These are phyloP conservation scores for Penicillium glabrum DNA, from an alignment of 2,329 filamentous ascomycete species.

Conservation along the genomic window DNA sequence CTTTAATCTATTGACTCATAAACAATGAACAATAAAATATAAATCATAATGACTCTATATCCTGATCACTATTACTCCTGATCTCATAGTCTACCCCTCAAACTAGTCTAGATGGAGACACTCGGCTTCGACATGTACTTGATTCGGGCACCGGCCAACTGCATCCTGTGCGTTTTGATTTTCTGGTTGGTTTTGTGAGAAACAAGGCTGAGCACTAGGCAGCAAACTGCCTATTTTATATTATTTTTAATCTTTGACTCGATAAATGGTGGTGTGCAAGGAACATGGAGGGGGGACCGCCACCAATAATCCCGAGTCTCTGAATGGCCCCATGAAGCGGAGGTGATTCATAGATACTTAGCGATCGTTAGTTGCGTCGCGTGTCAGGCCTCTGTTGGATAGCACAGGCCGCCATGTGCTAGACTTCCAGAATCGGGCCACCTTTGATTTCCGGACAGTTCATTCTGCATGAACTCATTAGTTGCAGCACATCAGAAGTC, in stretches of 20 bases:
- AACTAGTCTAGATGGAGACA: conserved; percentile 25
- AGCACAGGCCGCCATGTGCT: conserved; percentile 19
- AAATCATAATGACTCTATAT: background rate
- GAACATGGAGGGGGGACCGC: background rate
- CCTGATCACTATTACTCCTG: background rate
- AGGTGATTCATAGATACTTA: background rate
- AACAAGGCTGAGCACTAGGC: background rate
- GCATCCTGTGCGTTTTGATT: conserved; percentile 2
- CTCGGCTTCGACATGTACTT: conserved; percentile 4
- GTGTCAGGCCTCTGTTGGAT: conserved; percentile 22
- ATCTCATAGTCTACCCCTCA: conserved; percentile 21
- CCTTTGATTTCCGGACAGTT: conserved; percentile 13
- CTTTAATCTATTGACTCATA: background rate
- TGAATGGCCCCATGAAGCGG: background rate
- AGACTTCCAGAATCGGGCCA: conserved; percentile 20
- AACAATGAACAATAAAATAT: background rate
- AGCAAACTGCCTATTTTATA: background rate
- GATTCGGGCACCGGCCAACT: conserved; percentile 20
- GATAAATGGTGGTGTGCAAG: background rate
- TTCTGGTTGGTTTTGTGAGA: conserved; percentile 3
- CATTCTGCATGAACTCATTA: conserved; percentile 23
- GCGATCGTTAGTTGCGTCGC: conserved; percentile 1
- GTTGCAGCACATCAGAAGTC: conserved; percentile 4
- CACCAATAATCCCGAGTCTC: background rate
- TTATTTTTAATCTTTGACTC: background rate